phyloP scores from a whole-genome alignment of 345 rosid species.

The Aquilaria sinensis region DNA sequence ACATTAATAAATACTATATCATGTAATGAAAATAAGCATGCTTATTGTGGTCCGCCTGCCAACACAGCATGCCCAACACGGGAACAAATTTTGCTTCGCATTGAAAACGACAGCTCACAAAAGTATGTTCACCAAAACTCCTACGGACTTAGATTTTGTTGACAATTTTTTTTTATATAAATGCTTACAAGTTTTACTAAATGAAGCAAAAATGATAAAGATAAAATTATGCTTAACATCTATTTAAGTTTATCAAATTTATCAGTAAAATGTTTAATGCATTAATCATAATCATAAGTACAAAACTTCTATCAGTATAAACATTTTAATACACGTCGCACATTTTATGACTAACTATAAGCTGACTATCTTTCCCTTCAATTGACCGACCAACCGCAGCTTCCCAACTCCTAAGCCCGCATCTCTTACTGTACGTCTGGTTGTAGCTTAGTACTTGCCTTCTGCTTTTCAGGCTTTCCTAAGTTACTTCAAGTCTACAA shows the following conservation, averaged over 20 bases:
- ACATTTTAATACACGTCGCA: too few species aligned
- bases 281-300: too few species aligned
- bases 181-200: too few species aligned
- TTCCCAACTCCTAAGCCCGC: neutral
- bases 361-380: too few species aligned
- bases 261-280: too few species aligned
- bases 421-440: slow-evolving; percentile 10
- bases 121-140: neutral
- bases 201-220: too few species aligned
- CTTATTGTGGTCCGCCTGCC: slow-evolving; percentile 28
- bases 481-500: slow-evolving; percentile 2
- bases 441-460: neutral
- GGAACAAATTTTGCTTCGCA: neutral
- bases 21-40: slow-evolving; percentile 9
- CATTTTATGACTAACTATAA: slow-evolving; percentile 1
- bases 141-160: neutral
- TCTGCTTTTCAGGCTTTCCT: neutral
- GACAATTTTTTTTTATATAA: too few species aligned
- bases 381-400: slow-evolving; percentile 10
- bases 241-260: too few species aligned
- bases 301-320: too few species aligned
- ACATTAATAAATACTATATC: too few species aligned
- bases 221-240: too few species aligned
- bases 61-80: slow-evolving; percentile 8
- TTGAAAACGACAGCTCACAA: slow-evolving; percentile 11